phyloP scores from a whole-genome alignment of 2,329 filamentous ascomycete species.

The Ophidiomyces ophidiicola region DNA sequence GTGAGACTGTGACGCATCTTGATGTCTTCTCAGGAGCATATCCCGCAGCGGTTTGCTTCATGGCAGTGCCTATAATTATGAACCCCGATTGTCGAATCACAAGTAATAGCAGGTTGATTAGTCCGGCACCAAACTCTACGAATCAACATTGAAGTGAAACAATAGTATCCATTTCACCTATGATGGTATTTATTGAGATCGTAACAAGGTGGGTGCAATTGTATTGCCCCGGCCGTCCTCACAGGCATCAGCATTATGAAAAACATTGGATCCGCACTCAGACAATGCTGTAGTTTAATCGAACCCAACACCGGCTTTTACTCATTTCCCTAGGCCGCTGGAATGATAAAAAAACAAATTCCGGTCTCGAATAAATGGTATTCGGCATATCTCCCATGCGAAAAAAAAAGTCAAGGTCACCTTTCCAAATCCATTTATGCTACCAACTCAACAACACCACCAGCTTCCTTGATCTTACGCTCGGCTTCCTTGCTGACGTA shows the following conservation, averaged over 20 bases:
- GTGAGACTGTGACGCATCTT: no score
- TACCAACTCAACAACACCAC: constrained; percentile 90
- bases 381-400: constrained; percentile 1
- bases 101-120: no score
- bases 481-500: constrained; percentile 95
- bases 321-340: constrained; percentile 6
- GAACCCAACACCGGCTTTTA: constrained; percentile 10
- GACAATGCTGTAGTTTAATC: constrained; percentile 9
- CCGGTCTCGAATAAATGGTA: constrained; percentile 5
- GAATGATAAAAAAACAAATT: constrained; percentile 6
- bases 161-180: constrained; percentile 11
- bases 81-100: no score
- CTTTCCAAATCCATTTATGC: constrained; percentile 47
- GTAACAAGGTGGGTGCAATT: constrained; percentile 10
- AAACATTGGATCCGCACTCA: constrained; percentile 1
- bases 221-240: not conserved
- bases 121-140: no score
- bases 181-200: constrained; percentile 12
- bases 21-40: no score
- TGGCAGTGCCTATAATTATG: no score
- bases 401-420: no score
- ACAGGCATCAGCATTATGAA: constrained; percentile 4
- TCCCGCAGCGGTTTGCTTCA: no score
- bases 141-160: no score
- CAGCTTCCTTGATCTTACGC: constrained; percentile 97